These are phyloP conservation scores for Lycium ferocissimum DNA, from an alignment of 257 asterid species.

Conservation along the genomic window DNA sequence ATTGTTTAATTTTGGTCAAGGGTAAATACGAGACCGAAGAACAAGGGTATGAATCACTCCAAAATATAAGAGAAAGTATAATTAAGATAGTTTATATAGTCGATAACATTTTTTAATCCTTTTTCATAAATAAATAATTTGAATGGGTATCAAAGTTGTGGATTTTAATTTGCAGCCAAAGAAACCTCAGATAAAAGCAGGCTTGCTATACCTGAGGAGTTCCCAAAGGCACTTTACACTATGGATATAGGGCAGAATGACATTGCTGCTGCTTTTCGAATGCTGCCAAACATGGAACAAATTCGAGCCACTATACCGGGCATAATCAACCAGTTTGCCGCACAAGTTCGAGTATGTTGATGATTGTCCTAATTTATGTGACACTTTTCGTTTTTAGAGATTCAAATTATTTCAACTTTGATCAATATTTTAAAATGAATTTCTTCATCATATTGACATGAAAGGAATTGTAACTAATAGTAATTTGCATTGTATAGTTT, in stretches of 20 bases:
- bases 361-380: no score
- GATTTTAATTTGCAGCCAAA: conserved; percentile 35
- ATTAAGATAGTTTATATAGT: not conserved
- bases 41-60: not conserved
- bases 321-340: conserved; percentile 47
- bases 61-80: no score
- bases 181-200: conserved; percentile 24
- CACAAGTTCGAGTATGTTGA: conserved; percentile 43
- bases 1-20: not conserved
- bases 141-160: not conserved
- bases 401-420: no score
- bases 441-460: no score
- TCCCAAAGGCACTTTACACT: conserved; percentile 53
- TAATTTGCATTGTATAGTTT: no score
- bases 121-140: not conserved
- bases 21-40: not conserved
- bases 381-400: no score
- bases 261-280: conserved; percentile 44
- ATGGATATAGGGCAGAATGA: conserved; percentile 65
- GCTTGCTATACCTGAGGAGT: conserved; percentile 52
- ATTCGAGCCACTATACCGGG: conserved; percentile 43
- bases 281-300: conserved; percentile 37
- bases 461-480: no score
- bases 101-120: not conserved
- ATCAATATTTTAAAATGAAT: no score